Conservation (phyloP, 192 early-diverging fungal genomes). For the Backusella morwellensis region DNA sequence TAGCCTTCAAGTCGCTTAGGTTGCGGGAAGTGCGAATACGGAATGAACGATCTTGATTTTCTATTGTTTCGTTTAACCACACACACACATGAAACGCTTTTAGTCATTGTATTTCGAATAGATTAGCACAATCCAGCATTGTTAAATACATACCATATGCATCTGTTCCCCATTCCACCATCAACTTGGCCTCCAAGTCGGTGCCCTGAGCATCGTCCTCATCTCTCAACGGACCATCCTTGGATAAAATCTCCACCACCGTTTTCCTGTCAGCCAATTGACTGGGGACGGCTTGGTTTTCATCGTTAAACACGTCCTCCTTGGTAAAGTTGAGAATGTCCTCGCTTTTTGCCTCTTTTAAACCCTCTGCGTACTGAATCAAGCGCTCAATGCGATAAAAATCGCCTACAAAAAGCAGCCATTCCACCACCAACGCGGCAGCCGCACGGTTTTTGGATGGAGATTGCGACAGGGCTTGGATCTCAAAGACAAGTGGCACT, state of each 20-base stretch:
- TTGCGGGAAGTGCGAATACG: slow-evolving; percentile 32
- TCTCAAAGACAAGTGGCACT: slow-evolving; percentile 24
- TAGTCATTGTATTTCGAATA: not conserved
- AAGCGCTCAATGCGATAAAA: slow-evolving; percentile 9
- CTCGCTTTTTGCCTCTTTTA: not conserved
- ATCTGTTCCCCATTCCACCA: slow-evolving; percentile 28
- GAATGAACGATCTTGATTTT: slow-evolving; percentile 26
- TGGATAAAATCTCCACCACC: slow-evolving; percentile 20
- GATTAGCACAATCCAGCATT: no score
- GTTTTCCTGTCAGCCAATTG: slow-evolving; percentile 13
- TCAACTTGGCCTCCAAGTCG: slow-evolving; percentile 32
- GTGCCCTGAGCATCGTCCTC: slow-evolving; percentile 28
- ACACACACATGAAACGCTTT: not conserved
- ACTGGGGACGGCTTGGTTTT: not conserved
- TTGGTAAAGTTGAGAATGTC: not conserved
- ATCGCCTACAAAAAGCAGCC: slow-evolving; percentile 13
- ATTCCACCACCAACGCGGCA: slow-evolving; percentile 15
- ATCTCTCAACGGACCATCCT: slow-evolving; percentile 22
- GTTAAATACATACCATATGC: slow-evolving; percentile 9
- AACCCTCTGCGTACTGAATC: not conserved
- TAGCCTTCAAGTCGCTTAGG: slow-evolving; percentile 32
- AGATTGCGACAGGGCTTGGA: slow-evolving; percentile 14
- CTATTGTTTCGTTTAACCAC: not conserved
- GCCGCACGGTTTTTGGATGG: slow-evolving; percentile 1
- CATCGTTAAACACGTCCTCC: not conserved